Evolutionary conservation across 441 rosid genomes (phyloP), one percentile per base, ranked within the genome.

Genomic region (Erysimum pusillum): DNA sequence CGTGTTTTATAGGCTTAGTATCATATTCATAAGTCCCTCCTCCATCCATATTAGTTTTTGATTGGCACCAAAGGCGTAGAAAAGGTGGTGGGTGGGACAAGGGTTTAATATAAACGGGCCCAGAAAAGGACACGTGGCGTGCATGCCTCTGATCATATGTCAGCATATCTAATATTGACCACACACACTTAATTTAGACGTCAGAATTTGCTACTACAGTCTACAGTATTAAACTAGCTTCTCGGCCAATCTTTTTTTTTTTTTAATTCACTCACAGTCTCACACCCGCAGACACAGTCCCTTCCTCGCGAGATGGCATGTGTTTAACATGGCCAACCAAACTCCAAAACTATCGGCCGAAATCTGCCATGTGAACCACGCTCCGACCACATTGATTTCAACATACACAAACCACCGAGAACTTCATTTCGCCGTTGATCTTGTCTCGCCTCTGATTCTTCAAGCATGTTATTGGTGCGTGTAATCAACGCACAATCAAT

Each of bases 291-390:
- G 25, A 22, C 25, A 22, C 25, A 22, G 25, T 22, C 25, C 25
- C 25, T 22, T 22, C 25, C 25, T 22, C 25, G 25, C 25, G 48
- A 62, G 25, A 15, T 15, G 8, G 12, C 31, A 39, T 52, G 62
- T 52, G 62, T 53, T 48, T 71, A 48, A 71, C 70, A 52, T 73
- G 56, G 76, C 76, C 54, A 73, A 63, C 63, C 63, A 52, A 63
- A 73, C 69, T 72, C 63, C 69, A 28, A 63, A 73, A 41, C 44
- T 12, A 13, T 52, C 54, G 45, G 46, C 28, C 63, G 54, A 18
- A 32, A 42, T 14, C 25, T 9, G 46, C 57, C 71, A 63, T 56
- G 54, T 53, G 71, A 44, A 18, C 25, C 12, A 53, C 25, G 2
- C 28, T 36, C 17, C 39, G 68, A 41, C 32, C 60, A 39, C 48